Conservation (phyloP, 441 rosid genomes). For the Hura crepitans region DNA sequence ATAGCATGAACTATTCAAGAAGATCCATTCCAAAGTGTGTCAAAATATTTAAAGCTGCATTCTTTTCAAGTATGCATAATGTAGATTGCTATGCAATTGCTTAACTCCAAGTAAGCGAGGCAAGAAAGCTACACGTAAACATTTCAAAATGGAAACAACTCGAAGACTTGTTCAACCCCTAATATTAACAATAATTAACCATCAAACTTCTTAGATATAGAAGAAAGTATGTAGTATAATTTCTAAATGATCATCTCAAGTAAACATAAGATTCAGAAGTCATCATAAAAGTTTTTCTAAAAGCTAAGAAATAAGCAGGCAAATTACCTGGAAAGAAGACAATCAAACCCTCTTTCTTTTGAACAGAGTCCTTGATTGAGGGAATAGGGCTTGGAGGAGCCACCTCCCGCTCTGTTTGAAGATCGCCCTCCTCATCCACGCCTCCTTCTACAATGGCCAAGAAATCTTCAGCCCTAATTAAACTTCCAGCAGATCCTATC, state of each 20-base stretch:
- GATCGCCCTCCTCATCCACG: slow-evolving; percentile 92
- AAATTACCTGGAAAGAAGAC: slow-evolving; percentile 90
- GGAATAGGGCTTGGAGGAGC: slow-evolving; percentile 44
- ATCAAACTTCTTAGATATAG: neutral
- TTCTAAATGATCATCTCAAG: neutral
- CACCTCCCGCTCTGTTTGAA: slow-evolving; percentile 46
- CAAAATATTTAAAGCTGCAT: neutral
- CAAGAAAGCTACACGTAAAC: neutral
- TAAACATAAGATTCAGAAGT: neutral
- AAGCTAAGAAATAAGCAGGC: slow-evolving; percentile 4
- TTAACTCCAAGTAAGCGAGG: neutral
- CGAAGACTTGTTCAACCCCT: slow-evolving; percentile 5
- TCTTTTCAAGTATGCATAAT: neutral
- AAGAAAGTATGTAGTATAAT: neutral
- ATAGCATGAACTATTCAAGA: neutral
- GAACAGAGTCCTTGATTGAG: slow-evolving; percentile 48
- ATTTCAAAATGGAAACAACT: neutral
- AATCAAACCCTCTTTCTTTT: slow-evolving; percentile 69
- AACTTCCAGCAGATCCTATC: slow-evolving; percentile 87
- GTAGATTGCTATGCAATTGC: slow-evolving; percentile 1
- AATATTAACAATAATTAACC: neutral
- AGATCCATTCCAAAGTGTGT: neutral
- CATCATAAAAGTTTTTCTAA: neutral
- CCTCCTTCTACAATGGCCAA: slow-evolving; percentile 76
- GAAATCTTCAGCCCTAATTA: slow-evolving; percentile 71